Percentiles rank a stretch among this genome's conserved stretches.
These are phyloP conservation scores for Wickerhamomyces silvicola DNA, from an alignment of 805 yeast species.

Conservation along the genomic window DNA sequence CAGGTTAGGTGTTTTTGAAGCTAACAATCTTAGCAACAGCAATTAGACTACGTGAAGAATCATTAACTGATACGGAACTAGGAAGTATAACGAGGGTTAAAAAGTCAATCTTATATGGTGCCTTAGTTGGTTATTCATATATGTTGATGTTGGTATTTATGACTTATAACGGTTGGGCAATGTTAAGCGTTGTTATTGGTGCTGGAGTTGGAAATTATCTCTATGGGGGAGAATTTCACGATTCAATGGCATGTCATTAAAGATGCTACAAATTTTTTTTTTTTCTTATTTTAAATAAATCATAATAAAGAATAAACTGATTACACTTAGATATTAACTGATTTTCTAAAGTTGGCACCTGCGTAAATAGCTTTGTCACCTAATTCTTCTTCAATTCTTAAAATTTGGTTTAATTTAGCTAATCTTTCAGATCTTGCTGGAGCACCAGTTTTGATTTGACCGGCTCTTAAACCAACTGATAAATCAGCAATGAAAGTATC, in stretches of 20 bases:
- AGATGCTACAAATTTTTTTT: not conserved
- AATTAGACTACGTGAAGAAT: slow-evolving; percentile 3
- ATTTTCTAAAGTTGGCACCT: slow-evolving; percentile 77
- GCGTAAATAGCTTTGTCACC: slow-evolving; percentile 97
- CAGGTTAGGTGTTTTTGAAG: not conserved
- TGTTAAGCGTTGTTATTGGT: slow-evolving; percentile 67
- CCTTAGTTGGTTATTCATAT: slow-evolving; percentile 65
- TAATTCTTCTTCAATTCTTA: slow-evolving; percentile 97
- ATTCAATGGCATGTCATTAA: slow-evolving; percentile 21
- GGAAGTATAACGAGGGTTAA: slow-evolving; percentile 19
- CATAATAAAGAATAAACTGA: not conserved
- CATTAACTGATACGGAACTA: slow-evolving; percentile 4
- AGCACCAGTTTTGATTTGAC: slow-evolving; percentile 99
- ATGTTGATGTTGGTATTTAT: slow-evolving; percentile 74
- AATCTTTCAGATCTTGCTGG: slow-evolving; percentile 99
- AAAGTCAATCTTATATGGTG: slow-evolving; percentile 45
- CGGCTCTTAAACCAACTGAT: slow-evolving; percentile 95
- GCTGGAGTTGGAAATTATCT: slow-evolving; percentile 62
- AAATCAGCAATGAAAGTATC: slow-evolving; percentile 98
- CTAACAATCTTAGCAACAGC: slow-evolving; percentile 5
- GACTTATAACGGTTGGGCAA: slow-evolving; percentile 85
- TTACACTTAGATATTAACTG: slow-evolving; percentile 25
- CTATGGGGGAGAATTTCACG: slow-evolving; percentile 38
- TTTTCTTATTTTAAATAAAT: not conserved
- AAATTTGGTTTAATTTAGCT: slow-evolving; percentile 97